Evolutionary conservation across 257 asterid species (phyloP), one percentile per base, ranked within the genome.

Genomic region (Primulina tabacum): DNA sequence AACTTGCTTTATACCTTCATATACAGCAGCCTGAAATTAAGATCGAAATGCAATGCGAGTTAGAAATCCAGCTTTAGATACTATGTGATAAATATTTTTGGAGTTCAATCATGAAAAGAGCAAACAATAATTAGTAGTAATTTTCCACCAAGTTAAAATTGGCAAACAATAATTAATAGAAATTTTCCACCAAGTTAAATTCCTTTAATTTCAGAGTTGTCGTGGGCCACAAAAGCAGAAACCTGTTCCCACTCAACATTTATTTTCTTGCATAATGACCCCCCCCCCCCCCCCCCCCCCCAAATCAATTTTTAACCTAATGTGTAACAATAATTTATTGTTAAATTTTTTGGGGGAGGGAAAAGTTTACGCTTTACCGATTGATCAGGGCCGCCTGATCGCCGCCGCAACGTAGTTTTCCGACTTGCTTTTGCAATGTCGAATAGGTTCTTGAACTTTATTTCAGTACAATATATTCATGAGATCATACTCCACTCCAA

Each of bases 1-100:
- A 58, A 71, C 90, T 55, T 85, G 89, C 87, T 87, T 89, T 50
- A 89, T 76, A 11, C 96, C 92, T 65, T 82, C 75, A 60, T 60
- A 85, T 52, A 87, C 81, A 2, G 83, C 65, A 40, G 78, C 84
- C 96, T 89, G 87, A 12, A 80, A 71, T 24, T 17, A 28, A 66
- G 26, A 47, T 29, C 9, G 28, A 9, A 71, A 2, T 4, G 34
- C 8, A 4, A 59, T 43, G 17, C 57, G 18, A 5, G 20, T 1
- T 40, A 28, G 7, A 58, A 21, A 9, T 14, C 57, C 57, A 50
- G 57, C 57, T 50, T 50, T 50, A 17, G 57, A 14, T 43, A 3
- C 18, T 14, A 12, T 47, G 16, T 16, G 1, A 24, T 24, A 0
- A 50, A 17, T 2, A 17, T 50, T 50, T 17, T 16, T 50, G 21